Conservation (phyloP, 208 protist species). For the Balamuthia mandrillaris region DNA sequence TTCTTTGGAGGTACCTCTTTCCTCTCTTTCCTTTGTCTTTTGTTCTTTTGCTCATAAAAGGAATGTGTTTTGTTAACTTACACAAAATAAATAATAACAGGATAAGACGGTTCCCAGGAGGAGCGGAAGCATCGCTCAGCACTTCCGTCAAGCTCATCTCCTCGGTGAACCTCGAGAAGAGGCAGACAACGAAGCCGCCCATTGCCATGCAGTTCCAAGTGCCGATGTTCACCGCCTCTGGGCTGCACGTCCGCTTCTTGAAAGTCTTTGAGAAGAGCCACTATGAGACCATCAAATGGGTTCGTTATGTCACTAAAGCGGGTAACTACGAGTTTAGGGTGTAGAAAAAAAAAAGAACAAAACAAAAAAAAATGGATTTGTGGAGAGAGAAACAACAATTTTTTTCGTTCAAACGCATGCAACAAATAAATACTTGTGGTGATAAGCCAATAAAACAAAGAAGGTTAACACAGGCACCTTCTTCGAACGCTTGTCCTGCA, state of each 20-base stretch:
- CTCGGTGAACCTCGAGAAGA: constrained; percentile 63
- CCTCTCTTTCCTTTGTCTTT: neutral
- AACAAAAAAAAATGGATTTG: too few species aligned
- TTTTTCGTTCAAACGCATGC: too few species aligned
- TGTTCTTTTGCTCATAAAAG: neutral
- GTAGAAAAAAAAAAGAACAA: too few species aligned
- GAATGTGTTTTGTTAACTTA: neutral
- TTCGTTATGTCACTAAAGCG: constrained; percentile 94
- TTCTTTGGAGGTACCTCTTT: constrained; percentile 79
- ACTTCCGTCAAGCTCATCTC: constrained; percentile 87
- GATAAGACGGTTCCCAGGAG: constrained; percentile 78
- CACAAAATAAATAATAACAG: neutral
- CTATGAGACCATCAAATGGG: constrained; percentile 94
- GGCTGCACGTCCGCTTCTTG: constrained; percentile 91
- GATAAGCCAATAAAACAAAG: too few species aligned
- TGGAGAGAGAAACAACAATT: too few species aligned
- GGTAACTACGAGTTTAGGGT: constrained; percentile 94
- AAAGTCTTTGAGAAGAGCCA: constrained; percentile 78
- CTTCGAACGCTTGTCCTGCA: too few species aligned
- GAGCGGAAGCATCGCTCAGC: constrained; percentile 78
- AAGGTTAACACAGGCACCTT: too few species aligned
- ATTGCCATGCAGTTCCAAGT: constrained; percentile 92
- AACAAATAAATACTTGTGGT: too few species aligned
- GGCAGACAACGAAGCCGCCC: constrained; percentile 87
- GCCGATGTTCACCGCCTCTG: constrained; percentile 91